Evolutionary conservation across 805 yeast species (phyloP).

Genomic region (Cephaloascus albidus): DNA sequence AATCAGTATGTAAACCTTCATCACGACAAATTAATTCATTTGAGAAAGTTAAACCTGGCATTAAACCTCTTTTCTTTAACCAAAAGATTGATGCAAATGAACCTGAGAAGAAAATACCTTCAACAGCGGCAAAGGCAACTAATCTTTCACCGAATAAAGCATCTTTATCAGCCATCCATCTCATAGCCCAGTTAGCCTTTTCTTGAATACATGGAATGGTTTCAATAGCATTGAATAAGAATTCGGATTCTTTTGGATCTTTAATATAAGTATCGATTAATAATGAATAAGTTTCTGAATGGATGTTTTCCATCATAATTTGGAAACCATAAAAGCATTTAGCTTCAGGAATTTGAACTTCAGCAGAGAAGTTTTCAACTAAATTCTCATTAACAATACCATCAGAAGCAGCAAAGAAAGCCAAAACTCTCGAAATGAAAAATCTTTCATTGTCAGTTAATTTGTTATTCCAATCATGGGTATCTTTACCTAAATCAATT

Average conservation of each 20-base stretch:
- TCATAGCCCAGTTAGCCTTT: slow-evolving; percentile 98
- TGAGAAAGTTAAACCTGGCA: slow-evolving; percentile 98
- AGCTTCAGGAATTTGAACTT: slow-evolving; percentile 96
- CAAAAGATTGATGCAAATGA: slow-evolving; percentile 98
- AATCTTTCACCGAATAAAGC: slow-evolving; percentile 92
- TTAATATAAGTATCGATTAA: slow-evolving; percentile 92
- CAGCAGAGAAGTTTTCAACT: slow-evolving; percentile 95
- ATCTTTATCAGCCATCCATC: slow-evolving; percentile 87
- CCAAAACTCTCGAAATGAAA: slow-evolving; percentile 87
- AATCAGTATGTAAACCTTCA: slow-evolving; percentile 98
- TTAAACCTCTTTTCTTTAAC: slow-evolving; percentile 97
- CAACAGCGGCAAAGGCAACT: slow-evolving; percentile 98
- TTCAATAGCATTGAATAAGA: slow-evolving; percentile 90
- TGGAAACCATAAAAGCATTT: slow-evolving; percentile 99
- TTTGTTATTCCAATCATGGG: slow-evolving; percentile 84
- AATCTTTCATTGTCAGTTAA: slow-evolving; percentile 87
- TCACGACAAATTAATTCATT: slow-evolving; percentile 97
- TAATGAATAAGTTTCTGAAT: slow-evolving; percentile 92
- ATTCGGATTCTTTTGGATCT: slow-evolving; percentile 89
- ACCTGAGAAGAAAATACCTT: slow-evolving; percentile 97
- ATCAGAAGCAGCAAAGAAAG: slow-evolving; percentile 97
- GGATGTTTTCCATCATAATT: slow-evolving; percentile 99
- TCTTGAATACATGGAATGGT: slow-evolving; percentile 93
- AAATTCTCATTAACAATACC: slow-evolving; percentile 97
- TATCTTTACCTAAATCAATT: slow-evolving; percentile 88